Base-by-base conservation (phyloP, 192 early-diverging fungal genomes). In the Spizellomyces sp. region DNA sequence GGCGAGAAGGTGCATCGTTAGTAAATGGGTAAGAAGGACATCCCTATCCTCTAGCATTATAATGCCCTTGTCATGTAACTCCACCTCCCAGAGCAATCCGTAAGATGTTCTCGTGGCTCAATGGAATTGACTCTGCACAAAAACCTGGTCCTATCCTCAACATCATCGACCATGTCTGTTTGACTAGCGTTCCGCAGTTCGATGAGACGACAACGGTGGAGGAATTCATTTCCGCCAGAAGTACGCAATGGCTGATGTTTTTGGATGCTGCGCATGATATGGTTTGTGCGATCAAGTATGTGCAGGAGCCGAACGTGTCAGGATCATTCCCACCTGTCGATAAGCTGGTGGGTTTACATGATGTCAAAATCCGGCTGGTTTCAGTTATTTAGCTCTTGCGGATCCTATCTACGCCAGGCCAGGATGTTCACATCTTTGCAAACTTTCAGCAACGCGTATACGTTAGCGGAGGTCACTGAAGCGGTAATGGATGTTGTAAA, bases 181-280 rank as follows among this genome's bases (percentile, higher is more conserved):
- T 56, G 22, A 56, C n/a, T 7, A n/a, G 22, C n/a, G 22, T 7
- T 4, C n/a, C 54, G 0, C 54, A 56, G n/a, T n/a, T 19, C n/a
- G 22, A 56, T 56, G 54, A 22, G 4, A 6, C 54, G 7, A 19
- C 54, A 56, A n/a, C 22, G 7, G 54, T 56, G n/a, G 5, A 56
- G 54, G 54, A n/a, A 7, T 56, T 19, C 54, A n/a, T 56, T 4
- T n/a, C 7, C n/a, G n/a, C n/a, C n/a, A 22, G 7, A 56, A 56
- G 22, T 7, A 7, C 54, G 54, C n/a, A 56, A 56, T 56, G 54
- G 54, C n/a, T 56, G n/a, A 22, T 5, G 7, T 56, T 56, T 56
- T 56, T 56, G 54, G 54, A 56, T 56, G 54, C n/a, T 4, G 22
- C 22, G 54, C 54, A 56, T 56, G 27, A 36, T 36, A 56, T 56